These are phyloP conservation scores for Mallotus repandus DNA, from an alignment of 441 rosid species.

Conservation along the genomic window DNA sequence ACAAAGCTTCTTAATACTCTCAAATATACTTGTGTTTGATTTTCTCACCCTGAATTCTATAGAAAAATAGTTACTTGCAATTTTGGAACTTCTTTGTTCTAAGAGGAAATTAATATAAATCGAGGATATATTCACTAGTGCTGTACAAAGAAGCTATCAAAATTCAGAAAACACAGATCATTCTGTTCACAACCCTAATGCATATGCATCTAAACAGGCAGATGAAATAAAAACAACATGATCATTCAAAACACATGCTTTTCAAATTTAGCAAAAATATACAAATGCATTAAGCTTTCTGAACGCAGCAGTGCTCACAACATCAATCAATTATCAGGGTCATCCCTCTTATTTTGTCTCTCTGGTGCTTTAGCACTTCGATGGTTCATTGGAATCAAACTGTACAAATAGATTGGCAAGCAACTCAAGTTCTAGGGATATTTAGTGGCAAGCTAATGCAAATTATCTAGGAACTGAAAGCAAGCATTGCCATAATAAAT, in stretches of 20 bases:
- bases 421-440: neutral
- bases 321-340: neutral
- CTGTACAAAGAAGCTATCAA: neutral
- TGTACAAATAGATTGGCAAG: neutral
- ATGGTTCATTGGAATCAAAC: neutral
- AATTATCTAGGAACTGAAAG: neutral
- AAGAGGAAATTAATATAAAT: neutral
- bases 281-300: neutral
- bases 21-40: neutral
- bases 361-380: too few relatives aligned
- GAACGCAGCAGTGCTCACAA: neutral
- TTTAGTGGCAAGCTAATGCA: neutral
- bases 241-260: neutral
- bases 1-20: neutral
- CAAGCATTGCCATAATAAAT: neutral
- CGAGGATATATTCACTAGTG: neutral
- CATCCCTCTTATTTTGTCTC: neutral
- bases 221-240: neutral
- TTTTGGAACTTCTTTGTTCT: neutral
- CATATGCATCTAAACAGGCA: neutral
- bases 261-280: conserved; percentile 4
- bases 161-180: neutral
- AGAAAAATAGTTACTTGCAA: neutral
- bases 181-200: neutral
- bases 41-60: neutral